These are phyloP conservation scores for Fraxinus latifolia DNA, from an alignment of 305 asterid species.

Conservation along the genomic window DNA sequence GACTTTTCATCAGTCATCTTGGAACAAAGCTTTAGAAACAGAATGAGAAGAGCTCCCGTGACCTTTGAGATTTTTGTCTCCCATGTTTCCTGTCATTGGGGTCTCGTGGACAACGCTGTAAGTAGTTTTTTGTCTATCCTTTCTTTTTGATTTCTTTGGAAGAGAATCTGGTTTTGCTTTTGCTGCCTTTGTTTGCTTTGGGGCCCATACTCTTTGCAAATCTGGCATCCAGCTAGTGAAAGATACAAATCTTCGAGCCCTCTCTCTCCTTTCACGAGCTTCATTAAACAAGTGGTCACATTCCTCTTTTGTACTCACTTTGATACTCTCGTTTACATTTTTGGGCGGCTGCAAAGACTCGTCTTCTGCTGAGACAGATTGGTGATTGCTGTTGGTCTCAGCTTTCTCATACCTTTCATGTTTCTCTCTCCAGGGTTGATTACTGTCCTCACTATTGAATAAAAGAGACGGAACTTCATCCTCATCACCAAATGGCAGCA, in stretches of 20 bases:
- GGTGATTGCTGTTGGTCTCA: conserved; percentile 40
- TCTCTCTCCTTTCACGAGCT: conserved; percentile 78
- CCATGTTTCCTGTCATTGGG: conserved; percentile 52
- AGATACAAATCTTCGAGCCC: conserved; percentile 51
- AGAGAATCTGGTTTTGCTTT: conserved; percentile 47
- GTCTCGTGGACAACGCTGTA: conserved; percentile 73
- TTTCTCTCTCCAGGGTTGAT: conserved; percentile 77
- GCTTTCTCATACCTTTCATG: conserved; percentile 47
- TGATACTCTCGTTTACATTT: conserved; percentile 26
- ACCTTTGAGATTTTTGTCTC: conserved; percentile 29
- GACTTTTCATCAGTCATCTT: conserved; percentile 41
- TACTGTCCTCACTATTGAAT: conserved; percentile 90
- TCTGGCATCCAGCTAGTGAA: conserved; percentile 60
- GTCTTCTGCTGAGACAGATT: conserved; percentile 52
- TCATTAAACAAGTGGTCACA: conserved; percentile 53
- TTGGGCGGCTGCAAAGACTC: conserved; percentile 41
- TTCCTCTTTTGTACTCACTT: conserved; percentile 39
- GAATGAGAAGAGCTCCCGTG: conserved; percentile 31
- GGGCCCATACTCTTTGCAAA: conserved; percentile 92
- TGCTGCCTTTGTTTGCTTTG: conserved; percentile 53
- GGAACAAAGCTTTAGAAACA: conserved; percentile 83
- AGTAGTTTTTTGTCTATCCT: conserved; percentile 34
- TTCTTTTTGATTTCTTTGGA: conserved; percentile 51
- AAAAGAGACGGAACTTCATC: conserved; percentile 56
- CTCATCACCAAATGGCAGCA: conserved; percentile 85